phyloP scores from a whole-genome alignment of 352 stramenopile genomes.

The Pythium sukuiense region DNA sequence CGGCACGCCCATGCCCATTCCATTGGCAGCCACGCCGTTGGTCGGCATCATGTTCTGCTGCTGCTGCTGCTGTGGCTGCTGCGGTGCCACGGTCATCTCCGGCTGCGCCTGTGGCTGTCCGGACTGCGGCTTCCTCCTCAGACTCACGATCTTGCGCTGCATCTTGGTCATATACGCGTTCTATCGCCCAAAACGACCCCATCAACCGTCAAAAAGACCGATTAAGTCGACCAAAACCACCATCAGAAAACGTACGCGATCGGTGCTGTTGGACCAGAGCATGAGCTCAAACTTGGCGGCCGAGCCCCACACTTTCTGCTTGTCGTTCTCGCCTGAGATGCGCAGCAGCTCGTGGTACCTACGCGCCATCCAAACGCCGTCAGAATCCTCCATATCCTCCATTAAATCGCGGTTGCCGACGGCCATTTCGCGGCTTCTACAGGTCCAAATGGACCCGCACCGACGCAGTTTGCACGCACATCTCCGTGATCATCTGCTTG shows the following conservation, averaged over 20 bases:
- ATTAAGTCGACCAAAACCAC: background rate
- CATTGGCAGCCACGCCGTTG: no score
- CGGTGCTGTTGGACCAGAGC: conserved; percentile 77
- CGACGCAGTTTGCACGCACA: conserved; percentile 42
- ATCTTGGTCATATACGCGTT: conserved; percentile 83
- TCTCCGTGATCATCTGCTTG: conserved; percentile 88
- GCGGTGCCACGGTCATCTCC: conserved; percentile 18
- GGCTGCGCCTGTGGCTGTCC: conserved; percentile 26
- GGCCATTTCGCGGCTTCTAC: conserved; percentile 1
- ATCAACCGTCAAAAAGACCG: background rate
- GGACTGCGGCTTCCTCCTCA: conserved; percentile 71
- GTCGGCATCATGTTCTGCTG: conserved; percentile 5
- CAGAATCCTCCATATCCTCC: background rate
- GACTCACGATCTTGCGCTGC: conserved; percentile 80
- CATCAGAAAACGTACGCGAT: conserved; percentile 42
- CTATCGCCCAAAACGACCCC: conserved; percentile 30
- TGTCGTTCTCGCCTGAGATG: conserved; percentile 81
- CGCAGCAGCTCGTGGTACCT: conserved; percentile 86
- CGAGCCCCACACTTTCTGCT: conserved; percentile 85
- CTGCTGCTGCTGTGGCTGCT: background rate
- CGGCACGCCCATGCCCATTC: background rate
- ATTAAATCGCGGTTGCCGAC: no score
- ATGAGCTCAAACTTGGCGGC: conserved; percentile 88
- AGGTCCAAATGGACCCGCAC: background rate
- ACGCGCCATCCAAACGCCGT: background rate